Percentiles rank a stretch among this genome's conserved stretches.
phyloP scores from a whole-genome alignment of 2,329 filamentous ascomycete genomes.

The Diaporthe sp. region DNA sequence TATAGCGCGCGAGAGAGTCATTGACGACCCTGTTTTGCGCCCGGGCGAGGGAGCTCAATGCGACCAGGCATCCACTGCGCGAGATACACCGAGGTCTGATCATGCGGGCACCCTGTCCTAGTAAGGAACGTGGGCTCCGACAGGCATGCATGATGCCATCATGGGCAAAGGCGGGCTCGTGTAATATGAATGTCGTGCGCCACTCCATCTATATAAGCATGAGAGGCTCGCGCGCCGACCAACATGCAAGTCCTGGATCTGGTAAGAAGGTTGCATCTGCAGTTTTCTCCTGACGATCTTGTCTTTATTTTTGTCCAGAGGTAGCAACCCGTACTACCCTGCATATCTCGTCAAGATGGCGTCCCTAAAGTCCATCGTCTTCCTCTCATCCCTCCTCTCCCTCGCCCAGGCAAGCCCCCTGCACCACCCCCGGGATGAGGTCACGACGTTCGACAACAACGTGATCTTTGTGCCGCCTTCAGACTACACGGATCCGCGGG shows the following conservation, averaged over 20 bases:
- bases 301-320: neutral
- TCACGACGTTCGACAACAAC: slow-evolving; percentile 36
- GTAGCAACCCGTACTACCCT: slow-evolving; percentile 44
- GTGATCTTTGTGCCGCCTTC: slow-evolving; percentile 57
- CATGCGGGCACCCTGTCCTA: slow-evolving; percentile 5
- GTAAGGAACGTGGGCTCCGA: slow-evolving; percentile 20
- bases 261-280: slow-evolving; percentile 14
- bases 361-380: slow-evolving; percentile 42
- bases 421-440: slow-evolving; percentile 9
- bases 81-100: slow-evolving; percentile 35
- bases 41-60: neutral
- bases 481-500: slow-evolving; percentile 59
- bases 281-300: slow-evolving; percentile 36
- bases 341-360: slow-evolving; percentile 34
- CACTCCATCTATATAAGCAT: slow-evolving; percentile 22
- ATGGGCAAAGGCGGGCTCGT: slow-evolving; percentile 1
- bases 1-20: neutral
- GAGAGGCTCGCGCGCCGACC: neutral
- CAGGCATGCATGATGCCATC: slow-evolving; percentile 29
- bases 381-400: slow-evolving; percentile 45
- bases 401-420: slow-evolving; percentile 39
- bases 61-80: slow-evolving; percentile 2
- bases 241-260: neutral
- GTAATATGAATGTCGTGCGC: neutral
- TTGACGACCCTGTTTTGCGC: slow-evolving; percentile 4